Base-by-base conservation (phyloP, 225 moss, liverwort and hornwort genomes). In the Physcomitrellopsis africana region DNA sequence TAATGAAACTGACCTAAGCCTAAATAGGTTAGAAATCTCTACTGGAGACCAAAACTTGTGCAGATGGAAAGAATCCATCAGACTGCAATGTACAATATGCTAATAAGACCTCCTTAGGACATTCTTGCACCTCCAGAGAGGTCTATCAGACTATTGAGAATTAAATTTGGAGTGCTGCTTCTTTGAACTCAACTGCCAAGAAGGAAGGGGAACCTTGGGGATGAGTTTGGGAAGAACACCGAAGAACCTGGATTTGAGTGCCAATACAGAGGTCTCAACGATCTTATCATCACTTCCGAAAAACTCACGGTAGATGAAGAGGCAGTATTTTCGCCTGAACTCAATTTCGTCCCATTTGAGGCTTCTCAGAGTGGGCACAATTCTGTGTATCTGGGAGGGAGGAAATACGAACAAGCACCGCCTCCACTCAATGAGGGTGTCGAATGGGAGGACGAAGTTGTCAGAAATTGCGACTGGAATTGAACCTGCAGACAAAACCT, bases 211-310 rank as follows among this genome's bases (percentile, higher is more conserved):
- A 60, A 80, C 68, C 70, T 72, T 64, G 0, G 80, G 77, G 29
- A 62, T 75, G 62, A 86, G 86, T 77, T 77, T 82, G 70, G 86
- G 82, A 8, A 86, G 86, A 77, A 83, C 80, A 65, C 86, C 80
- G 63, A 82, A 86, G 19, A 86, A 86, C 81, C 86, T 63, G 60
- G 83, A 64, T 60, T 86, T 86, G 7, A 86, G 46, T 18, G 86
- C 80, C 78, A 83, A 74, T 67, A 75, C 78, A 43, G 80, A 67
- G 5, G 86, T 78, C 3, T 68, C 76, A 8, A 86, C 83, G 19
- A 83, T 78, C 69, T 83, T 86, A 41, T 86, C 80, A 14, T 86
- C 83, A 44, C 56, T 76, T 68, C 60, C 80, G 3, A 86, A 61
- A 73, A 86, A 86, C 72, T 37, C 19, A 1, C 49, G 71, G 72